Evolutionary conservation across 768 basidiomycete species (phyloP).

Genomic region (Suillus fuscotomentosus): DNA sequence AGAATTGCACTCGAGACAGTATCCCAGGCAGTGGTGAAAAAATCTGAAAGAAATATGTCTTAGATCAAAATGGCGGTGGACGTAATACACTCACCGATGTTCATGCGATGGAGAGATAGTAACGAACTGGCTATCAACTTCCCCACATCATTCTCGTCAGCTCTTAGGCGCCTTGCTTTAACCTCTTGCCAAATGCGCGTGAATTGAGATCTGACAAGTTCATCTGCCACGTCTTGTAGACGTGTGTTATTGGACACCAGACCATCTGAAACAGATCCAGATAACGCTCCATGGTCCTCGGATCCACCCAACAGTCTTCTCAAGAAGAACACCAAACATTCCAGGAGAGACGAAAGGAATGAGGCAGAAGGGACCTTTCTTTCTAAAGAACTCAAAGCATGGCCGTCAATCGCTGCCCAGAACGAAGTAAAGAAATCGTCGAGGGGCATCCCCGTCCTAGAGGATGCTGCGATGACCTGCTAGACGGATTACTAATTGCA

Average conservation of each 20-base stretch:
- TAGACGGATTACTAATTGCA: background rate
- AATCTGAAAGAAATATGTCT: constrained; percentile 23
- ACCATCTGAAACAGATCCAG: constrained; percentile 4
- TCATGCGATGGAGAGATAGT: constrained; percentile 18
- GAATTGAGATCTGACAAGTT: constrained; percentile 46
- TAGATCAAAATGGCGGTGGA: constrained; percentile 3
- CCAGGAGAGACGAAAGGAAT: constrained; percentile 67
- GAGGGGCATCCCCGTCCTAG: constrained; percentile 23
- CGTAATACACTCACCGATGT: constrained; percentile 23
- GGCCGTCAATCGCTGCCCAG: constrained; percentile 78
- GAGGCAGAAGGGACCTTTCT: constrained; percentile 54
- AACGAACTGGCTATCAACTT: constrained; percentile 44
- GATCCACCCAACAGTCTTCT: constrained; percentile 35
- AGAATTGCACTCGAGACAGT: constrained; percentile 30
- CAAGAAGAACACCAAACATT: constrained; percentile 63
- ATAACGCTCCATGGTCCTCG: constrained; percentile 11
- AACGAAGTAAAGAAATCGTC: constrained; percentile 67
- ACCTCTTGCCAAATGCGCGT: constrained; percentile 50
- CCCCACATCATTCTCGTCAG: constrained; percentile 44
- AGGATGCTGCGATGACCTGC: constrained; percentile 22
- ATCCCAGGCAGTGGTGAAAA: constrained; percentile 53
- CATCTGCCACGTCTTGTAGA: constrained; percentile 4
- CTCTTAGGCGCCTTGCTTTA: constrained; percentile 40
- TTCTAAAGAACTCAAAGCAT: constrained; percentile 59
- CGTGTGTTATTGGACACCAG: constrained; percentile 4